These are phyloP conservation scores for Leccinum incarnatum DNA, from an alignment of 768 basidiomycete genomes.

Conservation along the genomic window DNA sequence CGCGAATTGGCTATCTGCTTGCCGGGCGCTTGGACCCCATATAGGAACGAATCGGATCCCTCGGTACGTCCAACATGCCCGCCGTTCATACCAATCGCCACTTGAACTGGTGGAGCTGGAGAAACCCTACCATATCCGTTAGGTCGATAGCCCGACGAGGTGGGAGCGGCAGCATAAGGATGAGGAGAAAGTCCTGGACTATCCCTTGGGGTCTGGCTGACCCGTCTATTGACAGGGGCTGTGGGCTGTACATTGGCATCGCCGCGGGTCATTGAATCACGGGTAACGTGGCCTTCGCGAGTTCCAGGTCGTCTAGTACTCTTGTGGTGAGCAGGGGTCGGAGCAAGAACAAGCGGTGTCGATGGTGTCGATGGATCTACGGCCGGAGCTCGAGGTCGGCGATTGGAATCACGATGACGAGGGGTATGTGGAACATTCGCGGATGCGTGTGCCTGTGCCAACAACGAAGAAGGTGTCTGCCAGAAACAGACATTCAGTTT, in stretches of 20 bases:
- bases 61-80: conserved; percentile 45
- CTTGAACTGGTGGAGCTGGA: conserved; percentile 37
- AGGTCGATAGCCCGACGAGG: conserved; percentile 53
- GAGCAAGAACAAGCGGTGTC: conserved; percentile 61
- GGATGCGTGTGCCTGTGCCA: conserved; percentile 53
- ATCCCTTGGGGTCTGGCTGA: conserved; percentile 61
- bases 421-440: conserved; percentile 53
- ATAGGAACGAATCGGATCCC: conserved; percentile 67
- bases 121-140: conserved; percentile 58
- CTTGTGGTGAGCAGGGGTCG: conserved; percentile 67
- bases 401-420: conserved; percentile 55
- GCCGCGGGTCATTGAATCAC: conserved; percentile 46
- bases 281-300: conserved; percentile 44
- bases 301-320: conserved; percentile 46
- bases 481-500: conserved; percentile 7
- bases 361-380: conserved; percentile 54
- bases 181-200: conserved; percentile 53
- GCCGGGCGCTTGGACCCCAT: conserved; percentile 47
- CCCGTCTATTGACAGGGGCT: conserved; percentile 63
- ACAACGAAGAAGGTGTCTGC: conserved; percentile 43
- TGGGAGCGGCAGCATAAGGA: conserved; percentile 69
- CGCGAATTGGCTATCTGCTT: conserved; percentile 52
- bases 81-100: conserved; percentile 37
- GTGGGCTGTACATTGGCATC: conserved; percentile 62
- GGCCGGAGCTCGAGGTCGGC: conserved; percentile 45